phyloP scores from a whole-genome alignment of 2,329 filamentous ascomycete genomes.

The Aureobasidium subglaciale region DNA sequence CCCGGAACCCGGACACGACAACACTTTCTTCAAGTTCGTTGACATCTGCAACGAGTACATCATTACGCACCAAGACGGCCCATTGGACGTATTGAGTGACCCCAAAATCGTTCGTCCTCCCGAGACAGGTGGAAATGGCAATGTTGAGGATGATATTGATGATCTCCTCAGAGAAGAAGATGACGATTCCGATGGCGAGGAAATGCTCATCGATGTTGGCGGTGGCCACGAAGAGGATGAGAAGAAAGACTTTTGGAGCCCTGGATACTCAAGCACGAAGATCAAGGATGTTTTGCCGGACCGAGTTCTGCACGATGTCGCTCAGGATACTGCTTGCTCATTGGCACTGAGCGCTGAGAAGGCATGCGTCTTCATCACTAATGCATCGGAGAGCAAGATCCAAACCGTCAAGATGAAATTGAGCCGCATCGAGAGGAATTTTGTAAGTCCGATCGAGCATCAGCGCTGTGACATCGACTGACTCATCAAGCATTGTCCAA shows the following conservation, averaged over 20 bases:
- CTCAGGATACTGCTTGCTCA: neutral
- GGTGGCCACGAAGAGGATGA: neutral
- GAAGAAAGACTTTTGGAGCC: constrained; percentile 1
- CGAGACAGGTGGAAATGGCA: neutral
- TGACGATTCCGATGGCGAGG: neutral
- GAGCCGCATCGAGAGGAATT: constrained; percentile 10
- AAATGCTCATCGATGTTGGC: neutral
- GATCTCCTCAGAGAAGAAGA: neutral
- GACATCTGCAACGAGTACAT: neutral
- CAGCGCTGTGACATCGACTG: neutral
- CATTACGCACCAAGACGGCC: neutral
- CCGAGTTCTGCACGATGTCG: neutral
- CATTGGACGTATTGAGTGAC: neutral
- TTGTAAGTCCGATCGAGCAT: neutral
- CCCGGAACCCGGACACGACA: neutral
- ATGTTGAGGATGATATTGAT: neutral
- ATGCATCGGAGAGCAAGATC: neutral
- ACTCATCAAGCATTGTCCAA: neutral
- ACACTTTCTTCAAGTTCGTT: neutral
- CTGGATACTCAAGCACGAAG: neutral
- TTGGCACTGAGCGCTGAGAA: neutral
- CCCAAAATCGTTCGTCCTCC: neutral
- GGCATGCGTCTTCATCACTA: neutral
- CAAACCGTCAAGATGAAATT: neutral
- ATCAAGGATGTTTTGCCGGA: neutral